Evolutionary conservation across 2,329 filamentous ascomycete genomes (phyloP).

Genomic region (Aspergillus sp.): DNA sequence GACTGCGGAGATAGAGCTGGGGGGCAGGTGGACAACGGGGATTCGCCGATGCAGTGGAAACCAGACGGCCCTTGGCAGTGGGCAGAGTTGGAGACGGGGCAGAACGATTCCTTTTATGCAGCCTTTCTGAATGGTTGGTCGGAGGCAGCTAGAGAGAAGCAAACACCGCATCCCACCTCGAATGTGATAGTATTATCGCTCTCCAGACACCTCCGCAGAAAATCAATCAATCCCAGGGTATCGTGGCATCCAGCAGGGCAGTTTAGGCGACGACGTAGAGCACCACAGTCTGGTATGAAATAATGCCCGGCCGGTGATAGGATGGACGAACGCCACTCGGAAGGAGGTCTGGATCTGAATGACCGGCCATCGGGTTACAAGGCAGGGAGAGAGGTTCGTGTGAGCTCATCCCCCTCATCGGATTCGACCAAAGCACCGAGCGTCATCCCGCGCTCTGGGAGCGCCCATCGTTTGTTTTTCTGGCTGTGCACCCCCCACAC

Average conservation of each 20-base stretch:
- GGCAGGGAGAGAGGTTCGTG: background rate
- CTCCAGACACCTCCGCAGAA: background rate
- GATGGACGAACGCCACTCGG: constrained; percentile 7
- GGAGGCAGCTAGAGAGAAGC: constrained; percentile 3
- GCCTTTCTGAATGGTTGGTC: constrained; percentile 12
- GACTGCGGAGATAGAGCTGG: constrained; percentile 22
- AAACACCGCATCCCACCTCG: constrained; percentile 1
- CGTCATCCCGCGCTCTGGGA: no score
- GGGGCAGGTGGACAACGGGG: constrained; percentile 19
- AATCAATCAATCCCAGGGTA: background rate
- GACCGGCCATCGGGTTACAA: constrained; percentile 5
- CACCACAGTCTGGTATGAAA: background rate
- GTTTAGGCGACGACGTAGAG: background rate
- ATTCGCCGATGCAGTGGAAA: constrained; percentile 22
- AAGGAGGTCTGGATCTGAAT: background rate
- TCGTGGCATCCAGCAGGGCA: background rate
- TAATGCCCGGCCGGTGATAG: background rate
- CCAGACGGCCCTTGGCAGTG: constrained; percentile 9
- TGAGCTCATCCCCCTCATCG: constrained; percentile 1
- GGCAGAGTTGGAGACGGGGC: constrained; percentile 10
- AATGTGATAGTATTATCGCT: background rate
- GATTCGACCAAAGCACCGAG: background rate
- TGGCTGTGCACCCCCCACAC: background rate
- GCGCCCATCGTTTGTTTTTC: no score
- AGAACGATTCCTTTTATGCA: constrained; percentile 10